Evolutionary conservation across 2,329 filamentous ascomycete species (phyloP).

Genomic region (Cladorrhinum sp.): DNA sequence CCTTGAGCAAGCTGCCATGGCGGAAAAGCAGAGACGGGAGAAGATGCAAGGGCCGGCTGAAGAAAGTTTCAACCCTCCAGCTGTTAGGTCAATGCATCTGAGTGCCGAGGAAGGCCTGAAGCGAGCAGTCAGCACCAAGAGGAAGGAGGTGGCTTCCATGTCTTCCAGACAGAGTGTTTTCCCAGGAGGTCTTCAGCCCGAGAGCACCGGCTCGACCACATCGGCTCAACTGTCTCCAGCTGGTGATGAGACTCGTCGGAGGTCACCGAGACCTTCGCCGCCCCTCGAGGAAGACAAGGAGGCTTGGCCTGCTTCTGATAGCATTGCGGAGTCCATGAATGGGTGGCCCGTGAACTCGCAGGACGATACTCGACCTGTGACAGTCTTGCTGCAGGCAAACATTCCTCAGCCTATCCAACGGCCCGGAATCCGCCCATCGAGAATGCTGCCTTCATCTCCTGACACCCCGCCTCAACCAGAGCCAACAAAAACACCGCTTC

Average conservation of each 20-base stretch:
- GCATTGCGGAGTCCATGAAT: neutral
- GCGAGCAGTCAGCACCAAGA: conserved; percentile 37
- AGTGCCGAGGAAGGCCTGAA: conserved; percentile 35
- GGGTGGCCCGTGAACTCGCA: conserved; percentile 4
- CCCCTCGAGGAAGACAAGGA: conserved; percentile 13
- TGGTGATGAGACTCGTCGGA: conserved; percentile 47
- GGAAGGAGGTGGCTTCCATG: conserved; percentile 37
- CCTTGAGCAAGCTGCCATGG: conserved; percentile 46
- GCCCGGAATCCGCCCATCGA: conserved; percentile 33
- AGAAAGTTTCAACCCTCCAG: conserved; percentile 36
- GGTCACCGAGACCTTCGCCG: conserved; percentile 46
- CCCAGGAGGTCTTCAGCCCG: conserved; percentile 27
- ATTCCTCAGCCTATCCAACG: conserved; percentile 12
- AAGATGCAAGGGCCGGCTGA: conserved; percentile 33
- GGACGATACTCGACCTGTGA: conserved; percentile 9
- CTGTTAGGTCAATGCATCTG: conserved; percentile 36
- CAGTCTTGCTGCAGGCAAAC: neutral
- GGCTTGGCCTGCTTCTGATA: neutral
- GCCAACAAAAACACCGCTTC: conserved; percentile 39
- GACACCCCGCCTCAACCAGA: conserved; percentile 32
- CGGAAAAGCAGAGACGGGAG: conserved; percentile 45
- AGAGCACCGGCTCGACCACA: conserved; percentile 40
- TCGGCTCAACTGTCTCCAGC: conserved; percentile 51
- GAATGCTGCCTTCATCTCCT: conserved; percentile 30
- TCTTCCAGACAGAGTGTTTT: conserved; percentile 22